These are phyloP conservation scores for Quercus glauca DNA, from an alignment of 306 rosid genomes.

Conservation along the genomic window DNA sequence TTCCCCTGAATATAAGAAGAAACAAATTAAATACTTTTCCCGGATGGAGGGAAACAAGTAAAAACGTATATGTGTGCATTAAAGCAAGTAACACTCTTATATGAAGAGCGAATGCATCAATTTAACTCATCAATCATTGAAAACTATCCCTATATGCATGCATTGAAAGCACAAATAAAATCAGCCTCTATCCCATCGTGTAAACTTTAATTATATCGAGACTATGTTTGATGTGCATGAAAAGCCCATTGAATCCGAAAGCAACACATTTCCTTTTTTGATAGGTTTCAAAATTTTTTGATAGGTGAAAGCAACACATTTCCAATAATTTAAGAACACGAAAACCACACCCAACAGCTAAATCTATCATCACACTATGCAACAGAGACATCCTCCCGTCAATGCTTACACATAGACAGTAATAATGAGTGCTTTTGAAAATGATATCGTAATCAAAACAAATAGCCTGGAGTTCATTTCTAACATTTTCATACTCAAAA, in stretches of 20 bases:
- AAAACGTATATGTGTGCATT: background rate
- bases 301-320: background rate
- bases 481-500: background rate
- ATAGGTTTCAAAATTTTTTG: too few species aligned
- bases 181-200: background rate
- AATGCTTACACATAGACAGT: background rate
- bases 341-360: background rate
- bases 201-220: background rate
- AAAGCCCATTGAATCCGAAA: background rate
- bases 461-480: background rate
- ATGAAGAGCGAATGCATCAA: background rate
- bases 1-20: conserved; percentile 52
- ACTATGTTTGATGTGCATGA: background rate
- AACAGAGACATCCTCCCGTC: background rate
- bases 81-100: background rate
- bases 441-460: background rate
- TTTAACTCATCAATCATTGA: too few species aligned
- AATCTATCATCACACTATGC: background rate
- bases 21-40: background rate
- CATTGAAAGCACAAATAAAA: background rate
- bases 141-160: background rate
- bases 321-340: background rate
- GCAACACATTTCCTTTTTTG: background rate
- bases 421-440: background rate
- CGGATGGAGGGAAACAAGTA: background rate